Evolutionary conservation across 1,139 yeast species (phyloP).

Genomic region (Magnusiomyces suaveolens): DNA sequence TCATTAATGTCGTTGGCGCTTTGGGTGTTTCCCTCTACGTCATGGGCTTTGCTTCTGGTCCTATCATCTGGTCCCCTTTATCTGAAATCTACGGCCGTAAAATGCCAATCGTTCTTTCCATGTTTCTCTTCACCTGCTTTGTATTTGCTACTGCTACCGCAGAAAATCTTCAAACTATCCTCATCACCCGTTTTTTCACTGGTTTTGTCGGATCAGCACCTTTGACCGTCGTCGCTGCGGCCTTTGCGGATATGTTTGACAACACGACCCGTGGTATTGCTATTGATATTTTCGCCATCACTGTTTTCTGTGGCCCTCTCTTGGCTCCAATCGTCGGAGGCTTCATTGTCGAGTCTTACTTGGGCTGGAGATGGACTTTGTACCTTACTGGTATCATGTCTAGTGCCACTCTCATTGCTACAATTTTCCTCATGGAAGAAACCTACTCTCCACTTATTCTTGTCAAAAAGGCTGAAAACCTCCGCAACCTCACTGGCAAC

Average conservation of each 20-base stretch:
- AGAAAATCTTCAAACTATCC: constrained; percentile 58
- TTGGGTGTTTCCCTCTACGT: constrained; percentile 66
- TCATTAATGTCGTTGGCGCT: constrained; percentile 27
- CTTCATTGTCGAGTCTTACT: constrained; percentile 30
- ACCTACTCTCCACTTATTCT: constrained; percentile 40
- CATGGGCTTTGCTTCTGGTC: constrained; percentile 76
- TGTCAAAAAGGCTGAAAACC: constrained; percentile 37
- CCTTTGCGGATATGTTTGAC: constrained; percentile 66
- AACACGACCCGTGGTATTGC: constrained; percentile 61
- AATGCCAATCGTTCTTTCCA: constrained; percentile 44
- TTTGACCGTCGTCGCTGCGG: constrained; percentile 73
- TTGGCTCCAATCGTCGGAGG: constrained; percentile 50
- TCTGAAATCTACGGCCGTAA: constrained; percentile 69
- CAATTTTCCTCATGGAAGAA: constrained; percentile 37
- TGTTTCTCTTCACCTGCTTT: constrained; percentile 49
- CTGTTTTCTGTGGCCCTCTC: constrained; percentile 68
- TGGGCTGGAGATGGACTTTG: constrained; percentile 53
- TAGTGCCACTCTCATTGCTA: constrained; percentile 29
- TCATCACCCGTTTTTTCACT: constrained; percentile 65
- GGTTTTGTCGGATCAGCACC: constrained; percentile 77
- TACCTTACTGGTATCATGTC: constrained; percentile 48
- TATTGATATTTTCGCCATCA: constrained; percentile 51
- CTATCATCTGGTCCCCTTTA: constrained; percentile 70
- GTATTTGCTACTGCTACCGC: constrained; percentile 66
- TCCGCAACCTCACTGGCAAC: constrained; percentile 43